These are phyloP conservation scores for Exophiala calicioides DNA, from an alignment of 2,329 filamentous ascomycete genomes.

Conservation along the genomic window DNA sequence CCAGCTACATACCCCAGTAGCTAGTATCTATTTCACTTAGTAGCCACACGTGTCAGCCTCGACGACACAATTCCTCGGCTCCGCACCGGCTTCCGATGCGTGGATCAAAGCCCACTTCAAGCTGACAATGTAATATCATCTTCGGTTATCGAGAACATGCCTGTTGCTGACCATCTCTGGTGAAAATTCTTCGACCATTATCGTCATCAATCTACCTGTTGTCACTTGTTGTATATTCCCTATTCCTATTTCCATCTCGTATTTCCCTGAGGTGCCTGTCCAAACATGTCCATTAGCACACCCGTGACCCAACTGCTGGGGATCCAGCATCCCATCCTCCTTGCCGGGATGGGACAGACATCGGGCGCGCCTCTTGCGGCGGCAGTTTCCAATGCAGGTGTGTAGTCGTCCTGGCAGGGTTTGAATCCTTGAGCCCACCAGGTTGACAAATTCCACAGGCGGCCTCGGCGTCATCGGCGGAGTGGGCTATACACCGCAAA, in stretches of 20 bases:
- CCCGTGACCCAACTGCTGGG: slow-evolving; percentile 28
- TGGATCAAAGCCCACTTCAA: too few relatives aligned
- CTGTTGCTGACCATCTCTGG: too few relatives aligned
- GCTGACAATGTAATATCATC: neutral
- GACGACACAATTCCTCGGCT: too few relatives aligned
- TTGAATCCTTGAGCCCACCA: neutral
- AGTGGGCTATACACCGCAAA: slow-evolving; percentile 58
- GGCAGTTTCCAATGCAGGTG: slow-evolving; percentile 32
- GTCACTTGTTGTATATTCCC: neutral
- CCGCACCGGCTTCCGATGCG: too few relatives aligned
- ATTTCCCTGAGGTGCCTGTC: too few relatives aligned
- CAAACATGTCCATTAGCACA: slow-evolving; percentile 29
- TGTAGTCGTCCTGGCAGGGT: neutral
- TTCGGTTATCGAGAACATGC: too few relatives aligned
- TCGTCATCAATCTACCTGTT: neutral
- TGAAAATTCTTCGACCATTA: too few relatives aligned
- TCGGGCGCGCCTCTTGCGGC: slow-evolving; percentile 30
- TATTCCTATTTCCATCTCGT: too few relatives aligned
- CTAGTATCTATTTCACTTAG: too few relatives aligned
- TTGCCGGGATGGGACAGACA: slow-evolving; percentile 31
- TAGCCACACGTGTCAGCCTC: too few relatives aligned
- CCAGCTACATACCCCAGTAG: too few relatives aligned
- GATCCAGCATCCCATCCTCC: slow-evolving; percentile 32
- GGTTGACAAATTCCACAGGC: slow-evolving; percentile 2
- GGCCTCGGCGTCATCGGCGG: slow-evolving; percentile 33